phyloP scores from a whole-genome alignment of 164 flowering plant genomes.

The Vitis labrusca region DNA sequence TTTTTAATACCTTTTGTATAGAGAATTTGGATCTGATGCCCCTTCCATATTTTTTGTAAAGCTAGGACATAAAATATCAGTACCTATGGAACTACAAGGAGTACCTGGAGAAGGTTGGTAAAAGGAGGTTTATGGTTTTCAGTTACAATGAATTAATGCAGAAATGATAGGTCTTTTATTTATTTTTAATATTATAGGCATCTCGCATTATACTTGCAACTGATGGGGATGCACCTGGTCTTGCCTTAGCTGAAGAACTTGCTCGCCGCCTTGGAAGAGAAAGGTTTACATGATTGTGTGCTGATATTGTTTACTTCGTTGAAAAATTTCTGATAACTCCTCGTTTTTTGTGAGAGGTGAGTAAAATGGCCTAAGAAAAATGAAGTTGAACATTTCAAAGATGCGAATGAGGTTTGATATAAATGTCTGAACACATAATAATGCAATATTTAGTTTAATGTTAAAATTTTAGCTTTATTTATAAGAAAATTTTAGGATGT shows the following conservation, averaged over 20 bases:
- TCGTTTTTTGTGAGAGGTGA: slow-evolving; percentile 40
- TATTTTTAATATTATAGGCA: slow-evolving; percentile 38
- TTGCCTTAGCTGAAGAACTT: slow-evolving; percentile 94
- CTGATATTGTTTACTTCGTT: not conserved
- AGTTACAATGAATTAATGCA: not conserved
- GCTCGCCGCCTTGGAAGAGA: slow-evolving; percentile 96
- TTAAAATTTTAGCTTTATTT: not conserved
- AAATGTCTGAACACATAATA: not conserved
- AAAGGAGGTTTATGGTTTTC: not conserved
- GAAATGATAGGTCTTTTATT: not conserved
- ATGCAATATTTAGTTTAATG: not conserved
- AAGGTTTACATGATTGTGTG: slow-evolving; percentile 39
- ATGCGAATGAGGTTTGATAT: slow-evolving; percentile 86
- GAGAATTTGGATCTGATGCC: slow-evolving; percentile 16
- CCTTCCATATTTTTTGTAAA: slow-evolving; percentile 35
- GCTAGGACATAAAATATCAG: slow-evolving; percentile 85
- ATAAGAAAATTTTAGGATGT: too few species aligned
- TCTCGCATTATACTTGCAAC: slow-evolving; percentile 91
- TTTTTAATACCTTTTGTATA: not conserved
- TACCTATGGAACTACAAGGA: slow-evolving; percentile 93
- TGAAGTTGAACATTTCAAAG: slow-evolving; percentile 55
- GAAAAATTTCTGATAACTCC: not conserved
- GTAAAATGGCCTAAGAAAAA: slow-evolving; percentile 86
- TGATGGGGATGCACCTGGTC: slow-evolving; percentile 86
- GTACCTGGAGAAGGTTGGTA: slow-evolving; percentile 65